These are phyloP conservation scores for Pugionium dolabratum DNA, from an alignment of 345 rosid genomes.

Conservation along the genomic window DNA sequence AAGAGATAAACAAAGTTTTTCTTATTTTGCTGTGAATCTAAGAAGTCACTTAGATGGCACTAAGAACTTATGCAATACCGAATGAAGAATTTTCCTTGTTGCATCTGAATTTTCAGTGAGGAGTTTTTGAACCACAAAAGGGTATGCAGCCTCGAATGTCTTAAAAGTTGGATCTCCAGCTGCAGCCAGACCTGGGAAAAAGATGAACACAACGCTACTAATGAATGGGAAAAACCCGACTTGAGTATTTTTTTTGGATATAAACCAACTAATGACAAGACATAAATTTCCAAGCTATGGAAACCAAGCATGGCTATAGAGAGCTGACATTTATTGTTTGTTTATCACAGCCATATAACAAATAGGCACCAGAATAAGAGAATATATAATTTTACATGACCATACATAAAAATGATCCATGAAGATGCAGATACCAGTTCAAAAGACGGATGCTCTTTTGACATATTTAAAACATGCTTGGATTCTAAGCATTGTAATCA, in stretches of 20 bases:
- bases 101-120: conserved; percentile 76
- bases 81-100: conserved; percentile 72
- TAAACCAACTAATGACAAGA: conserved; percentile 16
- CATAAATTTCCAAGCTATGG: conserved; percentile 1
- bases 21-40: conserved; percentile 10
- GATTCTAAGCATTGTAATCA: conserved; percentile 3
- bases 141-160: conserved; percentile 96
- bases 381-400: background rate
- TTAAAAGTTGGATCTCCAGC: conserved; percentile 78
- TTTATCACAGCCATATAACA: conserved; percentile 14
- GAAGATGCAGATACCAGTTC: conserved; percentile 20
- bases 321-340: background rate
- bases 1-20: background rate
- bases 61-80: conserved; percentile 48
- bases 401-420: background rate
- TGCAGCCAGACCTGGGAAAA: conserved; percentile 74
- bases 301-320: conserved; percentile 17
- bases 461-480: background rate
- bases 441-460: conserved; percentile 14
- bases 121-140: conserved; percentile 79
- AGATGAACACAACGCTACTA: conserved; percentile 20
- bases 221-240: background rate
- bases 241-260: background rate
- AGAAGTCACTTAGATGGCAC: conserved; percentile 8
- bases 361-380: background rate